Percentiles rank a stretch among this genome's conserved stretches.
phyloP scores from a whole-genome alignment of 345 rosid species.

The Eutrema heterophyllum region DNA sequence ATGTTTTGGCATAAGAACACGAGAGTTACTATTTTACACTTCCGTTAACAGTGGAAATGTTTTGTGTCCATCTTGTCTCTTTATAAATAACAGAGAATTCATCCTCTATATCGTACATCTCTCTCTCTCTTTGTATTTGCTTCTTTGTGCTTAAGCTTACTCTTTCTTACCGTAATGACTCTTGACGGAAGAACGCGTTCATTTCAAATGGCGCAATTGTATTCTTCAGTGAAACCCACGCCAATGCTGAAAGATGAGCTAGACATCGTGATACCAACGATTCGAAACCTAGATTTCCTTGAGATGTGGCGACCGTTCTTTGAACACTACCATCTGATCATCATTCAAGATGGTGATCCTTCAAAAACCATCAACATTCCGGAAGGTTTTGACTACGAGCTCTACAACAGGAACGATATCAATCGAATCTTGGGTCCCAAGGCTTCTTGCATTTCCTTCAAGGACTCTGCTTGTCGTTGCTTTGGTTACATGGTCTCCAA shows the following conservation, averaged over 20 bases:
- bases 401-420: conserved; percentile 30
- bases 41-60: not conserved
- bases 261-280: conserved; percentile 32
- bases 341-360: conserved; percentile 34
- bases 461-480: conserved; percentile 47
- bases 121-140: not conserved
- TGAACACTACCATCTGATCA: conserved; percentile 27
- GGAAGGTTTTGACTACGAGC: conserved; percentile 24
- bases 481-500: conserved; percentile 60
- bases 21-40: not conserved
- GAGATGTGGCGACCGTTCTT: conserved; percentile 33
- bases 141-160: not conserved
- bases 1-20: conserved; percentile 10
- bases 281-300: conserved; percentile 28
- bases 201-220: conserved; percentile 16
- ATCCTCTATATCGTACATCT: not conserved
- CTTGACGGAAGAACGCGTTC: too few relatives aligned
- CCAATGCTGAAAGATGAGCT: conserved; percentile 28
- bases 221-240: conserved; percentile 20
- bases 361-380: conserved; percentile 24
- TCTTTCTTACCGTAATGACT: conserved; percentile 4
- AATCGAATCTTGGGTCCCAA: conserved; percentile 30
- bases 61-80: not conserved
- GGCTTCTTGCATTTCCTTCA: conserved; percentile 30
- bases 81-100: conserved; percentile 13